Base-by-base conservation (phyloP, 2,329 filamentous ascomycete species). In the Ceratocystiopsis brevicomis region DNA sequence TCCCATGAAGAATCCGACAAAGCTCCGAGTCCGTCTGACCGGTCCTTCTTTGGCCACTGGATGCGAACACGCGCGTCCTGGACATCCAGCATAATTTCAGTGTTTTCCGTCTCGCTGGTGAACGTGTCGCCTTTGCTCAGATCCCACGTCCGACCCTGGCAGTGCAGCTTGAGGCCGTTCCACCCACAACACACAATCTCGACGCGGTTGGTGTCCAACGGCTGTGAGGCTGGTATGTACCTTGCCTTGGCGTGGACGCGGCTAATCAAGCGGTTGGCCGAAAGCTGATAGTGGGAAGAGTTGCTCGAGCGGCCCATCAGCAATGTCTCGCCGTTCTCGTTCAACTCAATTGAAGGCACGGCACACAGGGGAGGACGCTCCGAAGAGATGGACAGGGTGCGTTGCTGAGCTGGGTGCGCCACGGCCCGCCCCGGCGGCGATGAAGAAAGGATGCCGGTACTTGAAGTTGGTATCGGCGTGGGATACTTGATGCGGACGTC, bases 101-200 rank as follows among this genome's bases (percentile, higher is more conserved):
- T 78, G 51, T 78, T 76, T 56, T 87, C 83, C 30, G 86, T 87
- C 61, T 93, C 84, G 45, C 86, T 93, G 39, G 78, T 81, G 60
- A 95, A 96, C 41, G 76, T 81, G 57, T 94, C 86, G 16, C 82
- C 85, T 64, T 94, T 95, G 50, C 68, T 70, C 54, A 98, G 62
- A 51, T 94, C 84, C 67, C 83, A 88, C 3, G 84, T 81, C 51
- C 79, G 77, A 45, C 85, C 85, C 61, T 88, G 81, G 65, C 85
- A 95, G 62, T 94, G 86, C 52, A 98, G 64, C 64, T 85, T 93
- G 51, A 90, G 69, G 15, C 90, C 90, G 59, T 98, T 98, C 88
- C 88, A 96, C 18, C 90, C 90, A 54, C 81, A 74, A 66, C 90
- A 98, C 54, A 84, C 71, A 53, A 98, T 81, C 60, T 94, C 83